phyloP scores from a whole-genome alignment of 108 stramenopile species.

The Hondaea fermentalgiana region DNA sequence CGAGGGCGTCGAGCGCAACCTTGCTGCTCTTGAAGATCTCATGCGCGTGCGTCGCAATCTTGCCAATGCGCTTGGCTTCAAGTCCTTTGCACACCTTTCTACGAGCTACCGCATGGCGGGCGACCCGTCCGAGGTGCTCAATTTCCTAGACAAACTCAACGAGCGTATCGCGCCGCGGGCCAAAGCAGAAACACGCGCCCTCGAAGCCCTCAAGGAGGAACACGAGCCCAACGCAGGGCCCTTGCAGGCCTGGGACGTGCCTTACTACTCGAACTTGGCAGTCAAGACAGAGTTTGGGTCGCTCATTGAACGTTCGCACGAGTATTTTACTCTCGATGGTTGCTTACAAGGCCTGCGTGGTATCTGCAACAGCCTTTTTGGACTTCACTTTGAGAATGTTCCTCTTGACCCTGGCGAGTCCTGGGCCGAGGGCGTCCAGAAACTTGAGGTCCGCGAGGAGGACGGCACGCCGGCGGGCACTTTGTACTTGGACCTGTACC shows the following conservation, averaged over 20 bases:
- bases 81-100: not conserved
- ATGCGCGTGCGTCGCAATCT: not conserved
- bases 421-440: conserved; percentile 64
- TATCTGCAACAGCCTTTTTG: conserved; percentile 59
- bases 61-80: not conserved
- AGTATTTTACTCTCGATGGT: conserved; percentile 63
- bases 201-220: conserved; percentile 30
- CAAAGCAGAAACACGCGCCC: conserved; percentile 23
- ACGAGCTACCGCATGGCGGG: conserved; percentile 41
- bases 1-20: not conserved
- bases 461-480: conserved; percentile 59
- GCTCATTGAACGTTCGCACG: not conserved
- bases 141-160: not conserved
- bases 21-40: not conserved
- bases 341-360: conserved; percentile 63
- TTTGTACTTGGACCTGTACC: conserved; percentile 83
- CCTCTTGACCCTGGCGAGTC: conserved; percentile 53
- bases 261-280: conserved; percentile 57
- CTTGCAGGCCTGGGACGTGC: conserved; percentile 77
- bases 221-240: conserved; percentile 50
- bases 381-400: conserved; percentile 63
- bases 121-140: conserved; percentile 24
- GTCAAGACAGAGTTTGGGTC: not conserved
- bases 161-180: not conserved
- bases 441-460: conserved; percentile 58